phyloP scores from a whole-genome alignment of 257 asterid genomes.

The Linderniella brevidens region DNA sequence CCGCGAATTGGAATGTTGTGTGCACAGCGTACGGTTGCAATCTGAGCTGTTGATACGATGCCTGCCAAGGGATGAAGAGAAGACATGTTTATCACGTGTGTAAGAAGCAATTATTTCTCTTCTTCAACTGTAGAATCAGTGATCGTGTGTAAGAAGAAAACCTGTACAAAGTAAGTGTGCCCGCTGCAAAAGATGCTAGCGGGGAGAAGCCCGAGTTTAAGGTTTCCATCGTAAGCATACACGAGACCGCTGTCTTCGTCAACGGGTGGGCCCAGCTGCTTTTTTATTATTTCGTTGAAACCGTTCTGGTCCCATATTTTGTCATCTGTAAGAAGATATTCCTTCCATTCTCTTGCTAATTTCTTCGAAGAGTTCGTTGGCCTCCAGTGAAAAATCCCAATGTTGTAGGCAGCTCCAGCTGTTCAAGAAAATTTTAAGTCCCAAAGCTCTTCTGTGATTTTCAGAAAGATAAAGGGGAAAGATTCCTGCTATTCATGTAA shows the following conservation, averaged over 20 bases:
- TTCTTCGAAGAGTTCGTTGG: constrained; percentile 66
- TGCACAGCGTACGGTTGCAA: constrained; percentile 91
- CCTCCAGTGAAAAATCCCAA: constrained; percentile 98
- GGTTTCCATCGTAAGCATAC: constrained; percentile 94
- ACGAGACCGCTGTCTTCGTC: constrained; percentile 94
- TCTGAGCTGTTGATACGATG: constrained; percentile 70
- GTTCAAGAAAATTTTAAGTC: constrained; percentile 9
- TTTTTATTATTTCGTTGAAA: constrained; percentile 66
- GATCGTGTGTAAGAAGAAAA: no score
- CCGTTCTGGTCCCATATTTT: constrained; percentile 95
- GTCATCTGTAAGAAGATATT: constrained; percentile 69
- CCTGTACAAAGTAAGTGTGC: constrained; percentile 97
- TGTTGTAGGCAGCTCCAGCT: constrained; percentile 86
- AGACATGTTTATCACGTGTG: background rate
- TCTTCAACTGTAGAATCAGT: no score
- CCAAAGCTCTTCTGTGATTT: no score
- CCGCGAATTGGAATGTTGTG: constrained; percentile 94
- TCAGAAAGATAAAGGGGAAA: no score
- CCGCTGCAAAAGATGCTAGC: constrained; percentile 98
- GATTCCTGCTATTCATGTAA: no score
- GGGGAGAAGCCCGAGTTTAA: constrained; percentile 90
- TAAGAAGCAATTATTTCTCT: no score
- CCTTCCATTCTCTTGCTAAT: constrained; percentile 91
- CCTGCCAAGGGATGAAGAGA: constrained; percentile 29
- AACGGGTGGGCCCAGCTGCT: constrained; percentile 88